These are phyloP conservation scores for Candida awuae DNA, from an alignment of 805 yeast species.

Conservation along the genomic window DNA sequence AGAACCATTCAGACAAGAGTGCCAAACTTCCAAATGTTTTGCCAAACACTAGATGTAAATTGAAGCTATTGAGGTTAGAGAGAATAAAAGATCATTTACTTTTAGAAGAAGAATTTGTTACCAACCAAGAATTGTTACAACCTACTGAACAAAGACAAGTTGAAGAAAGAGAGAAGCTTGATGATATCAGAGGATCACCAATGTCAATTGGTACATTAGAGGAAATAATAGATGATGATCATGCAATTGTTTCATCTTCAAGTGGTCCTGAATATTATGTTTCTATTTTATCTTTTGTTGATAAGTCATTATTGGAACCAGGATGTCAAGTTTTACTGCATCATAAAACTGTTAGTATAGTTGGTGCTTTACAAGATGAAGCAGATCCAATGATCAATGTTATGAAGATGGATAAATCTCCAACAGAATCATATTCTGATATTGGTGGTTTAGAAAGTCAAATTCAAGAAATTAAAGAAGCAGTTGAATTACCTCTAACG, in stretches of 20 bases:
- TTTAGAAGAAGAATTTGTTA: constrained; percentile 91
- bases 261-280: constrained; percentile 98
- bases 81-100: constrained; percentile 93
- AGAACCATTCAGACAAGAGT: constrained; percentile 75
- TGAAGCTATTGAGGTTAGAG: constrained; percentile 85
- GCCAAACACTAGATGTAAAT: constrained; percentile 90
- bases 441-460: constrained; percentile 95
- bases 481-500: constrained; percentile 90
- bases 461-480: constrained; percentile 96
- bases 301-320: constrained; percentile 90
- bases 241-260: constrained; percentile 92
- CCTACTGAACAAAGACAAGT: constrained; percentile 96
- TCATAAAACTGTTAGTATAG: constrained; percentile 90
- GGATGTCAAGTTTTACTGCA: constrained; percentile 94
- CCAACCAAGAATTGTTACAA: constrained; percentile 88
- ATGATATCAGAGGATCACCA: constrained; percentile 93
- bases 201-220: constrained; percentile 95
- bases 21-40: constrained; percentile 65
- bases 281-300: constrained; percentile 91
- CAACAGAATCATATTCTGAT: constrained; percentile 93
- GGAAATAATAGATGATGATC: constrained; percentile 97
- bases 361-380: constrained; percentile 98
- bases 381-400: constrained; percentile 97
- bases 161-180: constrained; percentile 91
- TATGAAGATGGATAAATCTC: constrained; percentile 96